These are phyloP conservation scores for Podospora pseudopauciseta DNA, from an alignment of 495 filamentous ascomycete genomes.

Conservation along the genomic window DNA sequence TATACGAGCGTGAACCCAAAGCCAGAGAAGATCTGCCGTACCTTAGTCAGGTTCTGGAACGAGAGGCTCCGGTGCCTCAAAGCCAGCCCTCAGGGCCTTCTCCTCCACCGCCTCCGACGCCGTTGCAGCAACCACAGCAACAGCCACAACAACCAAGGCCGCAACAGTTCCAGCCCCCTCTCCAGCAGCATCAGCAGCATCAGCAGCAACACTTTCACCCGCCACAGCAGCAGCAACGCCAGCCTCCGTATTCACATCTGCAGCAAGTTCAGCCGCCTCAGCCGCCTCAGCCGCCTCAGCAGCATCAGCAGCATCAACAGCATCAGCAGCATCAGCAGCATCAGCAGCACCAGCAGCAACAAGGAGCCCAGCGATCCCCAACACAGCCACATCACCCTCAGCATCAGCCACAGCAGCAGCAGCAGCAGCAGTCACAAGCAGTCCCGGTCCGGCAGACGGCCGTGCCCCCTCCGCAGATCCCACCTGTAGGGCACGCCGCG, in stretches of 20 bases:
- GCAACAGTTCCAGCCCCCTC: not conserved
- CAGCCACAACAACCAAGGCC: constrained; percentile 6
- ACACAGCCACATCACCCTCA: constrained; percentile 14
- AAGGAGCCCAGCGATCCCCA: constrained; percentile 8
- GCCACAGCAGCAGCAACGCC: constrained; percentile 10
- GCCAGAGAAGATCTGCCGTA: constrained; percentile 47
- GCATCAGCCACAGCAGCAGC: constrained; percentile 9
- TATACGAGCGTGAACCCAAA: constrained; percentile 51
- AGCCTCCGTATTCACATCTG: constrained; percentile 10
- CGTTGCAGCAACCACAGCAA: constrained; percentile 15
- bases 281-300: constrained; percentile 10
- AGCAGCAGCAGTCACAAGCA: constrained; percentile 14
- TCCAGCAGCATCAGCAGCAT: constrained; percentile 11
- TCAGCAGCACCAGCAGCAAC: constrained; percentile 15
- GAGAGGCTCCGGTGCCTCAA: constrained; percentile 25
- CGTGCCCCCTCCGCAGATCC: constrained; percentile 31
- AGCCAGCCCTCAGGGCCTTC: not conserved
- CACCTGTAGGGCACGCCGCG: constrained; percentile 9
- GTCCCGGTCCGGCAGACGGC: constrained; percentile 25
- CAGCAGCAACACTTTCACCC: constrained; percentile 3
- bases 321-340: constrained; percentile 12
- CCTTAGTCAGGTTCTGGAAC: constrained; percentile 46
- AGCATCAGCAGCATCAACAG: not conserved
- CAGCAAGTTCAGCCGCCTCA: constrained; percentile 15
- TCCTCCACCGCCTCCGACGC: not conserved